Evolutionary conservation across 306 rosid genomes (phyloP).

Genomic region (Canavalia ensiformis): DNA sequence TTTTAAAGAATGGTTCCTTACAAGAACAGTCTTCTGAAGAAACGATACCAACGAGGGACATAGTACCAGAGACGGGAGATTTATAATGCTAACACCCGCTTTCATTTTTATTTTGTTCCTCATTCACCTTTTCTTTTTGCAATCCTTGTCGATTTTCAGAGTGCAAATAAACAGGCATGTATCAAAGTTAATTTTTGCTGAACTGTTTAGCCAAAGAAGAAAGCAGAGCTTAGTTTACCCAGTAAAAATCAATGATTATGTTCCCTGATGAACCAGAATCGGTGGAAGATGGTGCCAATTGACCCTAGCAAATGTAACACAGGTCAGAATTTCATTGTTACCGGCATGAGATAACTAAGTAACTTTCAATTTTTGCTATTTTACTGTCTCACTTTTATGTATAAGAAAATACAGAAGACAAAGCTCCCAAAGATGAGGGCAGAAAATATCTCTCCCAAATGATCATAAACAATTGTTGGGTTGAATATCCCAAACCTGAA

Average conservation of each 20-base stretch:
- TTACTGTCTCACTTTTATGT: slow-evolving; percentile 78
- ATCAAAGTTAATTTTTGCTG: slow-evolving; percentile 10
- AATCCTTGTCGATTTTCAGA: slow-evolving; percentile 18
- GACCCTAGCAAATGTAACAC: slow-evolving; percentile 69
- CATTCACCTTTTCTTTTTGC: slow-evolving; percentile 19
- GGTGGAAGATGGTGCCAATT: slow-evolving; percentile 87
- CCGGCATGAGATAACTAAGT: slow-evolving; percentile 24
- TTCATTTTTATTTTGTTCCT: background rate
- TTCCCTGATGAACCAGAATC: slow-evolving; percentile 95
- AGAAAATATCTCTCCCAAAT: slow-evolving; percentile 94
- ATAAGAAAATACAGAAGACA: slow-evolving; percentile 83
- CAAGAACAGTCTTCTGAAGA: slow-evolving; percentile 22
- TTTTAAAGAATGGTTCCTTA: slow-evolving; percentile 22
- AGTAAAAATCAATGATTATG: slow-evolving; percentile 89
- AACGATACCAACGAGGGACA: slow-evolving; percentile 20
- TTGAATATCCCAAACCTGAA: slow-evolving; percentile 95
- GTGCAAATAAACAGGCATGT: slow-evolving; percentile 30
- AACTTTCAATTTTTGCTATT: background rate
- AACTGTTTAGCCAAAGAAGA: slow-evolving; percentile 33
- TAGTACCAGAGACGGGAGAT: slow-evolving; percentile 3
- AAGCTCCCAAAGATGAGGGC: slow-evolving; percentile 92
- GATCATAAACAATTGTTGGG: slow-evolving; percentile 87
- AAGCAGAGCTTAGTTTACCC: slow-evolving; percentile 67
- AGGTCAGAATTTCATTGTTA: slow-evolving; percentile 45
- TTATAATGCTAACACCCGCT: slow-evolving; percentile 27